These are phyloP conservation scores for Fraxinus americana DNA, from an alignment of 257 asterid species.

Conservation along the genomic window DNA sequence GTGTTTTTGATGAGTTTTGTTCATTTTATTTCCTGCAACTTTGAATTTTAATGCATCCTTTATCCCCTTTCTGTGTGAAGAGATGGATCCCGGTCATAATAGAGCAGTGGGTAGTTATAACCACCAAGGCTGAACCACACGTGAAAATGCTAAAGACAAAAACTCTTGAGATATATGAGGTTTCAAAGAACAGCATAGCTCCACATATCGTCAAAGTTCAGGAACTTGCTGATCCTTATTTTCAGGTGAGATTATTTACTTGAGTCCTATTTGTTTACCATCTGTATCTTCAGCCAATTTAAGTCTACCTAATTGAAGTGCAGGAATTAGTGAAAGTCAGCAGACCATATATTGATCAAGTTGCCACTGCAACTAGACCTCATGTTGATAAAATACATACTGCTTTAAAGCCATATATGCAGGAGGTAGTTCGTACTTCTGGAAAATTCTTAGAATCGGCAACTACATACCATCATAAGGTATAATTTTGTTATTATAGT, in stretches of 20 bases:
- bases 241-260: conserved; percentile 51
- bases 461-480: conserved; percentile 80
- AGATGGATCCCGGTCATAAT: conserved; percentile 73
- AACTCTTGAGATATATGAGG: conserved; percentile 62
- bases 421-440: conserved; percentile 55
- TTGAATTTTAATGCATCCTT: conserved; percentile 2
- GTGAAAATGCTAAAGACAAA: conserved; percentile 58
- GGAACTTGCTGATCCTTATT: conserved; percentile 74
- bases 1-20: background rate
- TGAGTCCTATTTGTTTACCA: conserved; percentile 13
- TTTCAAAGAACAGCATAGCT: conserved; percentile 55
- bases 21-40: conserved; percentile 13
- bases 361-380: conserved; percentile 79
- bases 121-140: conserved; percentile 66
- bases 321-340: conserved; percentile 74
- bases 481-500: conserved; percentile 18
- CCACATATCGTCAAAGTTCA: conserved; percentile 70
- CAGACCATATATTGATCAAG: conserved; percentile 80
- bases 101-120: conserved; percentile 74
- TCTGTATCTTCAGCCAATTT: conserved; percentile 14
- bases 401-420: conserved; percentile 63
- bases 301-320: background rate
- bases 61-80: conserved; percentile 46
- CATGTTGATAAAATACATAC: conserved; percentile 65
- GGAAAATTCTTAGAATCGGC: conserved; percentile 78